These are phyloP conservation scores for Penicillium argentinense DNA, from an alignment of 495 filamentous ascomycete species.

Conservation along the genomic window DNA sequence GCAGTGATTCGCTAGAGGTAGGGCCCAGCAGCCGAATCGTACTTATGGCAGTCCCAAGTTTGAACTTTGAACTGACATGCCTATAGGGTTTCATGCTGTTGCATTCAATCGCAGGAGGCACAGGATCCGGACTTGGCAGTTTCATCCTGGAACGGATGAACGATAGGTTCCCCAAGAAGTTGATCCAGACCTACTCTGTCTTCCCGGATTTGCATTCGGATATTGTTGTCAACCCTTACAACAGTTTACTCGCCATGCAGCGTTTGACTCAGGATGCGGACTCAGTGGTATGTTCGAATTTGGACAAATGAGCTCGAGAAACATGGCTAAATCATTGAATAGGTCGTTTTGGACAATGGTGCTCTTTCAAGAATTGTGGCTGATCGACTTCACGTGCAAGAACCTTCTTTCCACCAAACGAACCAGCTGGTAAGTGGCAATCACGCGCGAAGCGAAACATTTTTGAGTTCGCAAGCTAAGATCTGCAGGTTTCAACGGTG, in stretches of 20 bases:
- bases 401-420: slow-evolving; percentile 93
- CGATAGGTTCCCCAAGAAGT: slow-evolving; percentile 96
- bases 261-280: slow-evolving; percentile 93
- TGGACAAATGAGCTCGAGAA: neutral
- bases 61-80: neutral
- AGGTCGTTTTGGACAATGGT: slow-evolving; percentile 94
- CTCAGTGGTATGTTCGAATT: slow-evolving; percentile 63
- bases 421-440: slow-evolving; percentile 73
- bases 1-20: slow-evolving; percentile 93
- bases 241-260: slow-evolving; percentile 89
- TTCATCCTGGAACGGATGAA: slow-evolving; percentile 96
- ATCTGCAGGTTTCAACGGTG: slow-evolving; percentile 75
- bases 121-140: slow-evolving; percentile 89
- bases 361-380: slow-evolving; percentile 92
- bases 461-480: neutral
- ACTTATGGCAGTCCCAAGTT: too few species aligned
- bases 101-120: slow-evolving; percentile 96
- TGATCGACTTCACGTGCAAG: slow-evolving; percentile 88
- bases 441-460: neutral
- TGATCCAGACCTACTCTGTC: slow-evolving; percentile 98
- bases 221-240: slow-evolving; percentile 97
- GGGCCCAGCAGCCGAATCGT: slow-evolving; percentile 1
- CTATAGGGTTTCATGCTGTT: slow-evolving; percentile 91
- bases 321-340: slow-evolving; percentile 3
- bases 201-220: slow-evolving; percentile 91